Percentiles rank a stretch among this genome's conserved stretches.
phyloP scores from a whole-genome alignment of 1,284 basidiomycete genomes.

The Phaffia rhodozyma region DNA sequence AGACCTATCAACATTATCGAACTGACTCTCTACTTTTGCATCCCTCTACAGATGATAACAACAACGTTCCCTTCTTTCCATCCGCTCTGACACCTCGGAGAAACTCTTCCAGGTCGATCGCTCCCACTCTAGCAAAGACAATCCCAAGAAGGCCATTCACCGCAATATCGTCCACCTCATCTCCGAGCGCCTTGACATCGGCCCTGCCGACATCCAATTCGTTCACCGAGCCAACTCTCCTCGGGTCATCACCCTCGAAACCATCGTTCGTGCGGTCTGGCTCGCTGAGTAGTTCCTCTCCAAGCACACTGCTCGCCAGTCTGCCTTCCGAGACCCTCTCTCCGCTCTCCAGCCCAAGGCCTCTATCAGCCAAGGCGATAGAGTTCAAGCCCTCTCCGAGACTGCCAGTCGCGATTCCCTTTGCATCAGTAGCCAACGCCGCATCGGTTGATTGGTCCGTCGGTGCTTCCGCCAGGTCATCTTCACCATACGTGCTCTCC shows the following conservation, averaged over 20 bases:
- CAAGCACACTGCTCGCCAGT: constrained; percentile 37
- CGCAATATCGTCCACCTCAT: neutral
- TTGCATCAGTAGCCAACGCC: constrained; percentile 22
- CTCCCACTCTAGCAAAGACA: too few species aligned
- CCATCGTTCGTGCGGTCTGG: constrained; percentile 55
- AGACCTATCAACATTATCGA: too few species aligned
- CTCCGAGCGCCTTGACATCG: neutral
- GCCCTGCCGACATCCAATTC: constrained; percentile 1
- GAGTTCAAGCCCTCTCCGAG: constrained; percentile 58
- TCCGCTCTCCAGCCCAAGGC: constrained; percentile 43
- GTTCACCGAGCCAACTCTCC: constrained; percentile 52
- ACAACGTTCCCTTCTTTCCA: constrained; percentile 66
- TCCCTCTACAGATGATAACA: constrained; percentile 45
- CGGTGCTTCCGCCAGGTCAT: constrained; percentile 24
- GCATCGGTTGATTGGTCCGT: constrained; percentile 29
- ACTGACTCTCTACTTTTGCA: too few species aligned
- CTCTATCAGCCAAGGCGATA: constrained; percentile 53
- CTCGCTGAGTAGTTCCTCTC: constrained; percentile 44
- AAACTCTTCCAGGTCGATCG: constrained; percentile 40
- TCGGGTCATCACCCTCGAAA: constrained; percentile 44
- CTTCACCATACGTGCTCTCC: constrained; percentile 27
- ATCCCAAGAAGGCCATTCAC: neutral
- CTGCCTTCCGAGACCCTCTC: constrained; percentile 39
- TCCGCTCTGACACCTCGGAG: constrained; percentile 55
- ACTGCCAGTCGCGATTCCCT: constrained; percentile 49